These are phyloP conservation scores for Effrenium voratum DNA, from an alignment of 73 alveolate genomes.

Conservation along the genomic window DNA sequence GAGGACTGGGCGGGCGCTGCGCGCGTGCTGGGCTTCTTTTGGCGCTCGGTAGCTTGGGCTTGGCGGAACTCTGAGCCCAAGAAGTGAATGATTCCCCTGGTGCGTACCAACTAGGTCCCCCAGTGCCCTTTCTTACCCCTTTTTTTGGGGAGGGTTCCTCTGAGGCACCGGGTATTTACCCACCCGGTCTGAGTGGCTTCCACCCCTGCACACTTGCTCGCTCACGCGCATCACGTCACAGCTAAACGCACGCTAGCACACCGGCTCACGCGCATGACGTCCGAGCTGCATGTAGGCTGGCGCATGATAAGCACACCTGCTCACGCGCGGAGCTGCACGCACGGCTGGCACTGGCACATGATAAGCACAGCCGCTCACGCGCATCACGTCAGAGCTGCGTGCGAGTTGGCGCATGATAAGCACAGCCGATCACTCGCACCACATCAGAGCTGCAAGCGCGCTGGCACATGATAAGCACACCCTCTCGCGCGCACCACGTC, in stretches of 20 bases:
- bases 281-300: neutral
- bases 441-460: neutral
- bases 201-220: neutral
- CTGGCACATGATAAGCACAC: neutral
- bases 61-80: too few species aligned
- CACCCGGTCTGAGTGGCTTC: too few species aligned
- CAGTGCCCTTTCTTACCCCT: too few species aligned
- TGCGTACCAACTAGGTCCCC: too few species aligned
- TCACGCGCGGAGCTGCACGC: neutral
- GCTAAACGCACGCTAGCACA: neutral
- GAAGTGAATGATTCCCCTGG: too few species aligned
- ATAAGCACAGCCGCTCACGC: neutral
- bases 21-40: too few species aligned
- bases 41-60: too few species aligned
- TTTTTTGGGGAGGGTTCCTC: too few species aligned
- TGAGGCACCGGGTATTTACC: too few species aligned
- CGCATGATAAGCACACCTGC: neutral
- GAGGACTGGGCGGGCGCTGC: too few species aligned
- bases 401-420: too few species aligned
- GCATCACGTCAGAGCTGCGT: neutral
- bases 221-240: neutral
- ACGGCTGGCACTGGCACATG: neutral
- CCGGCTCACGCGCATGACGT: neutral
- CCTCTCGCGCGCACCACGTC: neutral
- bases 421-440: neutral